Percentiles rank a stretch among this genome's conserved stretches.
Conservation (phyloP, 2,329 filamentous ascomycete genomes). For the Hymenoscyphus fraxineus region DNA sequence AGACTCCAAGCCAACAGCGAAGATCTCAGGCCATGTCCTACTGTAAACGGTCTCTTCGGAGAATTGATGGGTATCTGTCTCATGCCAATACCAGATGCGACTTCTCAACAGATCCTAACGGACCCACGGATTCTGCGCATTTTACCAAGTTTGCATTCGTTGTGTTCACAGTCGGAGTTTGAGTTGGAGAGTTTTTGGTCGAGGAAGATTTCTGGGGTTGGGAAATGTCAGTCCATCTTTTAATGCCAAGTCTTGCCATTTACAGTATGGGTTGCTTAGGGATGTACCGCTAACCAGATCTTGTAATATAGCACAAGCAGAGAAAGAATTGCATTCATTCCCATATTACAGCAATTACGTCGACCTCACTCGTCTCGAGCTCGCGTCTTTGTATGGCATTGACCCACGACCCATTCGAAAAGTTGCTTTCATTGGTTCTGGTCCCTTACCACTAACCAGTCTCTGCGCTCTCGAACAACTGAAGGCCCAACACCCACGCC, state of each 20-base stretch:
- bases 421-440: constrained; percentile 48
- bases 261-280: background rate
- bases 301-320: constrained; percentile 1
- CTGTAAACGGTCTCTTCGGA: constrained; percentile 37
- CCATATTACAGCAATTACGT: constrained; percentile 49
- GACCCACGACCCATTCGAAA: constrained; percentile 30
- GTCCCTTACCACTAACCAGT: constrained; percentile 47
- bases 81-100: constrained; percentile 25
- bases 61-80: constrained; percentile 39
- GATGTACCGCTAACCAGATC: background rate
- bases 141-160: constrained; percentile 37
- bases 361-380: constrained; percentile 45
- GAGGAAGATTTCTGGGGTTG: constrained; percentile 34
- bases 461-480: constrained; percentile 41
- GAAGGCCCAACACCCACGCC: background rate
- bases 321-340: constrained; percentile 36
- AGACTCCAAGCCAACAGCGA: background rate
- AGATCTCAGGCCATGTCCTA: constrained; percentile 33
- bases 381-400: constrained; percentile 38
- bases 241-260: background rate
- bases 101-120: constrained; percentile 22
- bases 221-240: background rate
- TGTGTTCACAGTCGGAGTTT: constrained; percentile 45
- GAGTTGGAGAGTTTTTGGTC: constrained; percentile 45
- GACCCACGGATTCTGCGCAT: constrained; percentile 32